phyloP scores from a whole-genome alignment of 2,329 filamentous ascomycete species.

The Epichloe scottii region DNA sequence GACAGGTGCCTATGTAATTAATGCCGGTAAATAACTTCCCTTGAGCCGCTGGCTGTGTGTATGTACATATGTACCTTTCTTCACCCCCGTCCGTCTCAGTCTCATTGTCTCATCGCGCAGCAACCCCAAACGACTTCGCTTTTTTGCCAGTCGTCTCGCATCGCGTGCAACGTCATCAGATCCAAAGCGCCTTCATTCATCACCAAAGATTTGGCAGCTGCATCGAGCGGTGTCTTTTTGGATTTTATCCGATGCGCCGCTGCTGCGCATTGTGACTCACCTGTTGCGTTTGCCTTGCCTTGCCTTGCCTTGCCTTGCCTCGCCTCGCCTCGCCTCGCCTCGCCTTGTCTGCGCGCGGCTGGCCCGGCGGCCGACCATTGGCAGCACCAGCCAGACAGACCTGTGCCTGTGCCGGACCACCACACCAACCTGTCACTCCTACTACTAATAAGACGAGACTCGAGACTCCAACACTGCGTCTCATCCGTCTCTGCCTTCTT shows the following conservation, averaged over 20 bases:
- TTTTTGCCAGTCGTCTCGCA: neutral
- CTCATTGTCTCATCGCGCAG: neutral
- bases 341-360: neutral
- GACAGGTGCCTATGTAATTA: neutral
- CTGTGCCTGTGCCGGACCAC: too few species aligned
- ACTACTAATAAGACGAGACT: neutral
- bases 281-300: neutral
- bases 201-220: neutral
- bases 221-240: neutral
- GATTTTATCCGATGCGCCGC: neutral
- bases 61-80: neutral
- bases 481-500: neutral
- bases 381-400: neutral
- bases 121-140: neutral
- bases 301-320: too few species aligned
- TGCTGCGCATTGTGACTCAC: neutral
- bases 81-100: neutral
- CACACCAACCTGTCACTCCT: too few species aligned
- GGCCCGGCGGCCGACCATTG: neutral
- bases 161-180: neutral
- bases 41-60: neutral
- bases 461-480: neutral
- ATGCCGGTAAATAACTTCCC: neutral
- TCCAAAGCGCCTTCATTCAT: neutral
- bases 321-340: too few species aligned